These are phyloP conservation scores for Penicillium arizonense DNA, from an alignment of 495 filamentous ascomycete genomes.

Conservation along the genomic window DNA sequence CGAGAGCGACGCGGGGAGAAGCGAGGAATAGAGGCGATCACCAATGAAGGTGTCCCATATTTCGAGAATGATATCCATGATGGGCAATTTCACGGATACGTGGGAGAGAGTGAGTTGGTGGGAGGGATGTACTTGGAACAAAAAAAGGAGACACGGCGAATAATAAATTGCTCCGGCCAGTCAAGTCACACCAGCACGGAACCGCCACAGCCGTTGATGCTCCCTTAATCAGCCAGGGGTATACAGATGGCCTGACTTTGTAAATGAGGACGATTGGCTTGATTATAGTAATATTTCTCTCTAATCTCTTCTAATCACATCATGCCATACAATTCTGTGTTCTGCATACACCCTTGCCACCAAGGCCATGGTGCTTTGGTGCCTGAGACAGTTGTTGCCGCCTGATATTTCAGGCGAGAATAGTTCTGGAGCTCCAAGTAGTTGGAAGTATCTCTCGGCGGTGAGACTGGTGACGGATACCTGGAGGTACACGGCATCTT, in stretches of 20 bases:
- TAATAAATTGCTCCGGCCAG: conserved; percentile 24
- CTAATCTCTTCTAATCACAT: too few species aligned
- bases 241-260: neutral
- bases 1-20: conserved; percentile 61
- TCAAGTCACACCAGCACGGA: conserved; percentile 48
- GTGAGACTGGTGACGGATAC: too few species aligned
- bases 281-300: too few species aligned
- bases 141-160: conserved; percentile 20
- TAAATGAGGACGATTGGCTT: too few species aligned
- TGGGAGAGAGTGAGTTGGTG: neutral
- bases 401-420: neutral
- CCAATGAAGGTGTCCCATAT: conserved; percentile 78
- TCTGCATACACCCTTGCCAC: neutral
- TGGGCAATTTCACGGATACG: neutral
- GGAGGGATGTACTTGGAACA: conserved; percentile 1
- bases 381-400: neutral
- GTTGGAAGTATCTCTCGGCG: too few species aligned
- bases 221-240: conserved; percentile 17
- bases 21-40: conserved; percentile 74
- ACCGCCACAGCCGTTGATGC: conserved; percentile 27
- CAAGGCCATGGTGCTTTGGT: neutral
- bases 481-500: neutral
- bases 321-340: too few species aligned
- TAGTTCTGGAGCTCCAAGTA: too few species aligned
- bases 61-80: conserved; percentile 92